phyloP scores from a whole-genome alignment of 2,329 filamentous ascomycete species.

The Fusarium humuli region DNA sequence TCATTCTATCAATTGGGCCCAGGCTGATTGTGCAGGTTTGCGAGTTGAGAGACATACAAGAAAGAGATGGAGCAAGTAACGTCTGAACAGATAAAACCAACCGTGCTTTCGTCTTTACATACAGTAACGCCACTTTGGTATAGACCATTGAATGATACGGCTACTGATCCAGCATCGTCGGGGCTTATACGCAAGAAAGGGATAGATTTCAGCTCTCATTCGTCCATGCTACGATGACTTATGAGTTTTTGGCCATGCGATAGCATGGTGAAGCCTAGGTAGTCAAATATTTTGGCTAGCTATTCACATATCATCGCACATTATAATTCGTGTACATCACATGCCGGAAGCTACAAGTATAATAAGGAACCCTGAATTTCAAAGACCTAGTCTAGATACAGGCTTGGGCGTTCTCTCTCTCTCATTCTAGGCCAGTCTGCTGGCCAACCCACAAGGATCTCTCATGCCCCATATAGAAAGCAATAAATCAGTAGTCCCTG shows the following conservation, averaged over 20 bases:
- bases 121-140: not conserved
- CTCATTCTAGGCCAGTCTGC: constrained; percentile 35
- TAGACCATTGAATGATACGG: not conserved
- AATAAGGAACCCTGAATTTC: constrained; percentile 36
- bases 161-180: not conserved
- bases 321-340: not conserved
- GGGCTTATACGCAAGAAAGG: not conserved
- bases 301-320: not conserved
- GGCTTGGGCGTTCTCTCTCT: constrained; percentile 26
- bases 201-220: not conserved
- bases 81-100: not conserved
- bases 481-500: constrained; percentile 40
- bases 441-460: constrained; percentile 31
- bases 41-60: not conserved
- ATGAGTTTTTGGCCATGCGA: not conserved
- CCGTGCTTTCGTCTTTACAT: not conserved
- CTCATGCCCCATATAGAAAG: constrained; percentile 23
- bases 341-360: not conserved
- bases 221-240: not conserved
- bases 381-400: constrained; percentile 45
- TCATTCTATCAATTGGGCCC: not conserved
- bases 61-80: not conserved
- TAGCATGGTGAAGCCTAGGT: not conserved
- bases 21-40: not conserved
- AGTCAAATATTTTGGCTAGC: not conserved